phyloP scores from a whole-genome alignment of 2,329 filamentous ascomycete genomes.

The Ophiostoma sp. region DNA sequence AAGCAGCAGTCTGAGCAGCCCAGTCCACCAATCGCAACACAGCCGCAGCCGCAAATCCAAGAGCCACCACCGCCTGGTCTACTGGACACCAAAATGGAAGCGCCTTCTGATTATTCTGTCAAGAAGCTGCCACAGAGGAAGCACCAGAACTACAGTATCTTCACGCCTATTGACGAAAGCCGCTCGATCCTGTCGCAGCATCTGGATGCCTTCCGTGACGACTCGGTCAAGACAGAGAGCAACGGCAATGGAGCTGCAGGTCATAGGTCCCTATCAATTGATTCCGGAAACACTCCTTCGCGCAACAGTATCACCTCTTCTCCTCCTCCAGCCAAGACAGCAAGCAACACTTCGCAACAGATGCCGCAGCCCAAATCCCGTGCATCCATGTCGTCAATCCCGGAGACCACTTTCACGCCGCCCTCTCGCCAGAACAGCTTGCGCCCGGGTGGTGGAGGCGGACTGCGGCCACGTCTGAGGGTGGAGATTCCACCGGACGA shows the following conservation, averaged over 20 bases:
- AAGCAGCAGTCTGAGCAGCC: constrained; percentile 23
- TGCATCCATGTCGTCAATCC: constrained; percentile 55
- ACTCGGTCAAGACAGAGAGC: constrained; percentile 38
- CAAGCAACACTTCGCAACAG: constrained; percentile 44
- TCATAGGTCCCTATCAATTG: constrained; percentile 56
- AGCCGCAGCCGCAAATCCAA: constrained; percentile 30
- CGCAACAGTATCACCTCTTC: constrained; percentile 41
- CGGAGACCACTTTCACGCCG: constrained; percentile 61
- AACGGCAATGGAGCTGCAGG: constrained; percentile 1
- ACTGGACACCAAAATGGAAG: constrained; percentile 30
- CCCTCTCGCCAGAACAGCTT: constrained; percentile 75
- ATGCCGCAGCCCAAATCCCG: constrained; percentile 41
- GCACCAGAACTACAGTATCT: constrained; percentile 85
- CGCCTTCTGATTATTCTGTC: constrained; percentile 36
- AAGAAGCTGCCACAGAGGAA: constrained; percentile 69
- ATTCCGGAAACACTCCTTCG: constrained; percentile 41
- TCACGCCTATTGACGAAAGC: constrained; percentile 93
- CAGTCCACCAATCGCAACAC: constrained; percentile 6
- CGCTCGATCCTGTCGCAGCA: constrained; percentile 84
- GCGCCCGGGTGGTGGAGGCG: constrained; percentile 55
- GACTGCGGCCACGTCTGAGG: constrained; percentile 67
- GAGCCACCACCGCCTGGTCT: constrained; percentile 52
- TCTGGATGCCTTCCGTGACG: constrained; percentile 61
- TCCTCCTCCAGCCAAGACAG: constrained; percentile 41
- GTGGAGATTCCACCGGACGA: constrained; percentile 93